Evolutionary conservation across 2,329 filamentous ascomycete species (phyloP).

Genomic region (Dryadomyces quercivorus): DNA sequence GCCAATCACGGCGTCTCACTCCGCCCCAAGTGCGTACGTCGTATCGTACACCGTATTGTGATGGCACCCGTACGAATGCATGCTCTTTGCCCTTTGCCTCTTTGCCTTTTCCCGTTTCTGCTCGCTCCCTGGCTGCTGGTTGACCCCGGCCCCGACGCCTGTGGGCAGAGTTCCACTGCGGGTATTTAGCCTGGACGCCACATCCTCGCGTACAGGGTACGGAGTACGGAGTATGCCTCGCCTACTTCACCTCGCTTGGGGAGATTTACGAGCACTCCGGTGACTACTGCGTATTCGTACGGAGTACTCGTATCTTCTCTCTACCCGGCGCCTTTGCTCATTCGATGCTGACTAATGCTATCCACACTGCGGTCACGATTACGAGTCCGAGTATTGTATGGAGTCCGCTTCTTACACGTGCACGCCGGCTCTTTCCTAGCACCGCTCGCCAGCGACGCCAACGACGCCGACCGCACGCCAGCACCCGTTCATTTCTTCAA

Average conservation of each 20-base stretch:
- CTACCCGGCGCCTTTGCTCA: background rate
- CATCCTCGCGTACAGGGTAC: too few species aligned
- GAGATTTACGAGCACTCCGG: too few species aligned
- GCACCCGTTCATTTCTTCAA: too few species aligned
- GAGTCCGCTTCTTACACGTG: background rate
- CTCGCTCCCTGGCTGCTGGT: background rate
- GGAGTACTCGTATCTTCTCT: background rate
- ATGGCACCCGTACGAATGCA: background rate
- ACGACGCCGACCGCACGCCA: background rate
- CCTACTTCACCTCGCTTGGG: background rate
- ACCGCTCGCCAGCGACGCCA: background rate
- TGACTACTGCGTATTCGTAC: background rate
- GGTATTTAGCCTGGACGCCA: slow-evolving; percentile 4
- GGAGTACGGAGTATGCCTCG: background rate
- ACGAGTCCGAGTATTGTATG: too few species aligned
- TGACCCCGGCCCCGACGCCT: background rate
- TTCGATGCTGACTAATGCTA: too few species aligned
- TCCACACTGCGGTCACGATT: too few species aligned
- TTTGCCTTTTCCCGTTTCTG: background rate
- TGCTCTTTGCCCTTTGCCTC: background rate
- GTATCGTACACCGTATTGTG: background rate
- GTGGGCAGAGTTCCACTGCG: slow-evolving; percentile 2
- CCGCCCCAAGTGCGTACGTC: too few species aligned
- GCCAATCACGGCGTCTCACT: too few species aligned
- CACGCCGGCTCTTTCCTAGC: background rate